Percentiles rank a stretch among this genome's conserved stretches.
Evolutionary conservation across 768 basidiomycete genomes (phyloP).

Genomic region (Naganishia vaughanmartiniae): DNA sequence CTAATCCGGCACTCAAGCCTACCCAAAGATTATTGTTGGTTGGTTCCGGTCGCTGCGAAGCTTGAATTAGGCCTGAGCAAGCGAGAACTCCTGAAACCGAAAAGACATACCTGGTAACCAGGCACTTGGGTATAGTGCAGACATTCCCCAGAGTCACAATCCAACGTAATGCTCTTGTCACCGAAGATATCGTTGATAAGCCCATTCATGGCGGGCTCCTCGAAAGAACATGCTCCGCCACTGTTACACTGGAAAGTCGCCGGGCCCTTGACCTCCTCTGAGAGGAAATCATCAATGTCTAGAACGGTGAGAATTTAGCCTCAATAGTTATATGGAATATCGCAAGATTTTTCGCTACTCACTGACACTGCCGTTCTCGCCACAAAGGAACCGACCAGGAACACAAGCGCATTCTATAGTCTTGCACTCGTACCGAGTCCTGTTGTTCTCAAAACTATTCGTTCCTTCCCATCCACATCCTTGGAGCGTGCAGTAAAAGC

Average conservation of each 20-base stretch:
- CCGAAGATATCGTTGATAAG: conserved; percentile 92
- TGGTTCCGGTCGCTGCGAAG: conserved; percentile 65
- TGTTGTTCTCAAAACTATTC: conserved; percentile 58
- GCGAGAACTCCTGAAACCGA: neutral
- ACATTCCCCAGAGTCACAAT: conserved; percentile 88
- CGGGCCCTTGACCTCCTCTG: conserved; percentile 84
- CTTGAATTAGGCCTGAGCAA: neutral
- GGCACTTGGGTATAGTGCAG: conserved; percentile 90
- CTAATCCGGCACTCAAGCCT: conserved; percentile 76
- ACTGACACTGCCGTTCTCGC: conserved; percentile 91
- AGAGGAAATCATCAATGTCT: conserved; percentile 94
- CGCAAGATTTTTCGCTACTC: conserved; percentile 47
- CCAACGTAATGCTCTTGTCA: conserved; percentile 79
- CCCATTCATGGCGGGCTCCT: conserved; percentile 94
- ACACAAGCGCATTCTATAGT: conserved; percentile 86
- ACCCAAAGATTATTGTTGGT: conserved; percentile 81
- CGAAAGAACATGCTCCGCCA: conserved; percentile 76
- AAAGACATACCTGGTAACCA: conserved; percentile 68
- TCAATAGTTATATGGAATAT: neutral
- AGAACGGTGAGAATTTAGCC: neutral
- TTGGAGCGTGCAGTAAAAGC: conserved; percentile 87
- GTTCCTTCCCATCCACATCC: conserved; percentile 58
- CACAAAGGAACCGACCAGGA: conserved; percentile 90
- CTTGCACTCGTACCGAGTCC: conserved; percentile 74
- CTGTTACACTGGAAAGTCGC: conserved; percentile 75